Conservation (phyloP, 2,329 filamentous ascomycete species). For the Trichoderma oligosporum region DNA sequence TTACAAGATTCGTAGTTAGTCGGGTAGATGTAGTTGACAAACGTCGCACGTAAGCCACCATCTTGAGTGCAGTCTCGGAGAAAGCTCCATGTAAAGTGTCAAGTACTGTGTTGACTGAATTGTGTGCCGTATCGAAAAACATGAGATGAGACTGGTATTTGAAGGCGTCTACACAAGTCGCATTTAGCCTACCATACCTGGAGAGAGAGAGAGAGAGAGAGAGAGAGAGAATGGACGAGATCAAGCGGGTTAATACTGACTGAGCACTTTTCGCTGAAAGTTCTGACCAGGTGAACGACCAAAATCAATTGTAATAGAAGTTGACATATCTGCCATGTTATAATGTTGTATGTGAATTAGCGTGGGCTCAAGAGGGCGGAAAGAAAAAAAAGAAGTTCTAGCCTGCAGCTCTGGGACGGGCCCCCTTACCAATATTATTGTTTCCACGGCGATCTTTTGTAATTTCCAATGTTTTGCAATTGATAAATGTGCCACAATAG, state of each 20-base stretch:
- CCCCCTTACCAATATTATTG: not conserved
- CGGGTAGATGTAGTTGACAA: slow-evolving; percentile 54
- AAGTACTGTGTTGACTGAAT: slow-evolving; percentile 64
- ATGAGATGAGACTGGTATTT: slow-evolving; percentile 82
- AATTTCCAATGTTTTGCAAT: slow-evolving; percentile 71
- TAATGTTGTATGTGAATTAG: slow-evolving; percentile 9
- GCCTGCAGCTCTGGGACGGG: too few relatives aligned
- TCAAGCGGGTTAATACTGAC: slow-evolving; percentile 46
- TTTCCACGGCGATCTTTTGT: slow-evolving; percentile 56
- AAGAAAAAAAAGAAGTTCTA: too few relatives aligned
- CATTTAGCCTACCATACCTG: not conserved
- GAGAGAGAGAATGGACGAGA: too few relatives aligned
- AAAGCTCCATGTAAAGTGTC: slow-evolving; percentile 74
- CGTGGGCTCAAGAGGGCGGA: not conserved
- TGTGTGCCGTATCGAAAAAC: slow-evolving; percentile 78
- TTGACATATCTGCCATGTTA: slow-evolving; percentile 44
- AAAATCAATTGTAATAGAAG: slow-evolving; percentile 76
- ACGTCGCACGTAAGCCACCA: slow-evolving; percentile 58
- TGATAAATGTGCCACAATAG: slow-evolving; percentile 79
- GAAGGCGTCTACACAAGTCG: slow-evolving; percentile 58
- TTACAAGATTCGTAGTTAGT: slow-evolving; percentile 58
- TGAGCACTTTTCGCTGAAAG: slow-evolving; percentile 76
- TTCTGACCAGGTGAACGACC: slow-evolving; percentile 67
- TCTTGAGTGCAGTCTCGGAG: slow-evolving; percentile 72
- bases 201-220: not conserved